Evolutionary conservation across 2,329 filamentous ascomycete genomes (phyloP).

Genomic region (Pseudogymnoascus sp.): DNA sequence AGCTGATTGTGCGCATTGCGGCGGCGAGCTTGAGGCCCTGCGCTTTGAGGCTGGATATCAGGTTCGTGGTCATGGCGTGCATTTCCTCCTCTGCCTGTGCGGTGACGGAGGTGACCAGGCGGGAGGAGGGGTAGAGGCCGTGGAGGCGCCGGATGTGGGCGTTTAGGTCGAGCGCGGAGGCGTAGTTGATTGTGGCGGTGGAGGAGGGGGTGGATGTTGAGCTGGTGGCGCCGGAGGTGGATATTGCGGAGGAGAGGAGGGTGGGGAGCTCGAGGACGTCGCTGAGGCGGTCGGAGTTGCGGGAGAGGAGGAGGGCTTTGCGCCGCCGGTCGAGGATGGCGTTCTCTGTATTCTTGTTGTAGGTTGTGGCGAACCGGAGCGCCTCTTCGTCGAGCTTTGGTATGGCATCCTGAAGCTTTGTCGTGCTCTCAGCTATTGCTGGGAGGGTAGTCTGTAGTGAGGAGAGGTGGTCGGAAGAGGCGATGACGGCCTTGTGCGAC

Average conservation of each 20-base stretch:
- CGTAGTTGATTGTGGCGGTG: conserved; percentile 59
- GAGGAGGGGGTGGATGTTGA: conserved; percentile 33
- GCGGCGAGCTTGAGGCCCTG: conserved; percentile 80
- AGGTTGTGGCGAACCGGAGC: conserved; percentile 72
- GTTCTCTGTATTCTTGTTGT: conserved; percentile 64
- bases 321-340: conserved; percentile 63
- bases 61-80: conserved; percentile 76
- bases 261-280: conserved; percentile 87
- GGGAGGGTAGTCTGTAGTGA: conserved; percentile 67
- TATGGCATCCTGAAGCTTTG: conserved; percentile 60
- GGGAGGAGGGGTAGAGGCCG: conserved; percentile 70
- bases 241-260: conserved; percentile 72
- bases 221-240: conserved; percentile 40
- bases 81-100: conserved; percentile 78
- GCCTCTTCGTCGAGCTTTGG: conserved; percentile 73
- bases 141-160: conserved; percentile 86
- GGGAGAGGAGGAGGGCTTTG: conserved; percentile 69
- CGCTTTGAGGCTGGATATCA: conserved; percentile 67
- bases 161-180: conserved; percentile 81
- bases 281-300: conserved; percentile 81
- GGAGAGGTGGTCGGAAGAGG: conserved; percentile 69
- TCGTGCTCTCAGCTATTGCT: conserved; percentile 54
- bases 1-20: conserved; percentile 83
- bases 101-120: conserved; percentile 63
- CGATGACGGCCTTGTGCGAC: conserved; percentile 76